Percentiles rank a stretch among this genome's conserved stretches.
These are phyloP conservation scores for Waltiozyma sp. DNA, from an alignment of 1,139 yeast genomes.

Conservation along the genomic window DNA sequence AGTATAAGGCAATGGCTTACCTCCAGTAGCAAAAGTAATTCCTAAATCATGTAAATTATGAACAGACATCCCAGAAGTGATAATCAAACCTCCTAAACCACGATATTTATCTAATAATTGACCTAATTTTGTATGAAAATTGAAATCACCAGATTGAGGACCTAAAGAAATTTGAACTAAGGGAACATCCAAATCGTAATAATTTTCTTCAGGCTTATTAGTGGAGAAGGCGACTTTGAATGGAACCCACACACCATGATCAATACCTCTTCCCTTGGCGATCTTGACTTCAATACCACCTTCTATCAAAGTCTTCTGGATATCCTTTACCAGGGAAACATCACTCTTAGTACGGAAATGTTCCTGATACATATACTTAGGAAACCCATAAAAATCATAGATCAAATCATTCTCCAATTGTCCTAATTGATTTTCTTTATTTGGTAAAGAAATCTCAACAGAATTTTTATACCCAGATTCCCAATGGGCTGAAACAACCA, in stretches of 20 bases:
- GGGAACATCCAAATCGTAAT: constrained; percentile 38
- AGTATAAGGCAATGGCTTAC: constrained; percentile 33
- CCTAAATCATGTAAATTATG: constrained; percentile 57
- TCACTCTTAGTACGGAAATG: constrained; percentile 43
- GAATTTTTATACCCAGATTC: constrained; percentile 34
- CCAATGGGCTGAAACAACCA: constrained; percentile 73
- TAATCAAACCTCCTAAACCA: constrained; percentile 36
- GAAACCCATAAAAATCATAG: constrained; percentile 70
- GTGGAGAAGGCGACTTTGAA: constrained; percentile 58
- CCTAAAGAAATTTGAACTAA: constrained; percentile 58
- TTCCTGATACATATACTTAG: constrained; percentile 49
- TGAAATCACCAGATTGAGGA: constrained; percentile 29
- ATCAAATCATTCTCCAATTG: constrained; percentile 28
- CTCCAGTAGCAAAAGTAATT: constrained; percentile 10
- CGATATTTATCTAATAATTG: constrained; percentile 40
- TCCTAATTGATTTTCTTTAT: constrained; percentile 2
- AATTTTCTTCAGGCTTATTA: constrained; percentile 20
- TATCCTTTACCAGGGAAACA: constrained; percentile 30
- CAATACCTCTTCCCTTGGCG: constrained; percentile 45
- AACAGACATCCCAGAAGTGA: constrained; percentile 71
- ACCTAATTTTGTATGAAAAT: constrained; percentile 45
- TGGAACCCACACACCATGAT: constrained; percentile 81
- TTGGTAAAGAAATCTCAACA: background rate
- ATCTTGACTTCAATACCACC: constrained; percentile 35
- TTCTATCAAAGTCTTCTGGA: constrained; percentile 30